phyloP scores from a whole-genome alignment of 2,329 filamentous ascomycete species.

The Cadophora malorum region DNA sequence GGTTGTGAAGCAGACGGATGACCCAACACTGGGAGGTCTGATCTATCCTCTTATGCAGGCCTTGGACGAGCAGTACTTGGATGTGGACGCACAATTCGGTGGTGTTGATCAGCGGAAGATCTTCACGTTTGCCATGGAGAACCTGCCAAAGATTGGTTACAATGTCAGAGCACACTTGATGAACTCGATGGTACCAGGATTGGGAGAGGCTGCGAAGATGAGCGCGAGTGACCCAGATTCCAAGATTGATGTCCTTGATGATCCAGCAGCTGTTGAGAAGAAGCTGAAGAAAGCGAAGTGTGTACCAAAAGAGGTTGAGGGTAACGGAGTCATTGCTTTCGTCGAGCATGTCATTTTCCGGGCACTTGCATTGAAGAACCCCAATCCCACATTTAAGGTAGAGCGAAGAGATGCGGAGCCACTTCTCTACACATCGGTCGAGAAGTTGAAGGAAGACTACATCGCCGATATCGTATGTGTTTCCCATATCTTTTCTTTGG shows the following conservation, averaged over 20 bases:
- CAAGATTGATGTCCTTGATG: conserved; percentile 93
- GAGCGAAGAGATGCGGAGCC: conserved; percentile 74
- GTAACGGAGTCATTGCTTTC: conserved; percentile 86
- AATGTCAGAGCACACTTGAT: conserved; percentile 73
- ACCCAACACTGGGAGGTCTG: conserved; percentile 74
- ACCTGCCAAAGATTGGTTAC: conserved; percentile 86
- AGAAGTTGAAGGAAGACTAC: conserved; percentile 82
- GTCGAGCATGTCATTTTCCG: conserved; percentile 88
- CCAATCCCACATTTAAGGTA: conserved; percentile 70
- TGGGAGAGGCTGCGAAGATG: conserved; percentile 85
- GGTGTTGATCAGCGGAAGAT: conserved; percentile 89
- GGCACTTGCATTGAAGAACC: conserved; percentile 66
- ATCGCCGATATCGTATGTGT: conserved; percentile 71
- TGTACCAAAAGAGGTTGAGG: conserved; percentile 76
- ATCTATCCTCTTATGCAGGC: conserved; percentile 90
- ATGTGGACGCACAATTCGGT: conserved; percentile 88
- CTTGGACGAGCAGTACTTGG: conserved; percentile 82
- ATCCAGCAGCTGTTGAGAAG: conserved; percentile 74
- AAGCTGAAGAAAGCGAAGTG: conserved; percentile 88
- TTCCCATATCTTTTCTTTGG: not conserved
- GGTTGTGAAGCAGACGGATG: conserved; percentile 89
- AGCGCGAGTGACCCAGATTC: conserved; percentile 75
- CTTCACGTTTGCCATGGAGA: conserved; percentile 84
- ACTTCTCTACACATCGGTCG: conserved; percentile 78
- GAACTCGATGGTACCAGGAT: conserved; percentile 89